Conservation (phyloP, 305 asterid genomes). For the Fraxinus xanthoxyloides region DNA sequence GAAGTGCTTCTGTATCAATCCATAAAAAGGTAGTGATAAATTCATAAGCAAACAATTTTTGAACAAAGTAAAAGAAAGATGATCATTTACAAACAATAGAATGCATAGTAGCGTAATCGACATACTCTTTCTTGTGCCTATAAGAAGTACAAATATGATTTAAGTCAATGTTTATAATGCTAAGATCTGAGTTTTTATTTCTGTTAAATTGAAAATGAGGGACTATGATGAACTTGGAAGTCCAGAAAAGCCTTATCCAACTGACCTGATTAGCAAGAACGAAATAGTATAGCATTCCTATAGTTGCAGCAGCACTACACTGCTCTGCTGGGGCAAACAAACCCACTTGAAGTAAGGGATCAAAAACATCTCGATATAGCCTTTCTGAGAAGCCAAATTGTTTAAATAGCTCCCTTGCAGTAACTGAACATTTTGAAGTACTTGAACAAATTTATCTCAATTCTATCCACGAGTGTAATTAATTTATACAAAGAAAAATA, state of each 20-base stretch:
- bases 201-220: background rate
- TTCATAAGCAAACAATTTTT: background rate
- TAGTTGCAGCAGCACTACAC: constrained; percentile 63
- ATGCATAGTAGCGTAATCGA: background rate
- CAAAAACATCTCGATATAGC: constrained; percentile 40
- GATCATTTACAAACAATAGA: background rate
- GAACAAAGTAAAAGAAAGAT: background rate
- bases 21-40: background rate
- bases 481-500: background rate
- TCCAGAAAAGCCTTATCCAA: background rate
- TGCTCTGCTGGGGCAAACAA: constrained; percentile 60
- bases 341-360: constrained; percentile 60
- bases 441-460: background rate
- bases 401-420: constrained; percentile 61
- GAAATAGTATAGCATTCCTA: constrained; percentile 47
- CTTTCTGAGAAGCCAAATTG: constrained; percentile 60
- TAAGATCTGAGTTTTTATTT: background rate
- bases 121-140: background rate
- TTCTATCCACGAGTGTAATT: constrained; percentile 4
- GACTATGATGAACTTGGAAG: background rate
- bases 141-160: background rate
- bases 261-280: constrained; percentile 57
- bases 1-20: constrained; percentile 39
- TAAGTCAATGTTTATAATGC: background rate
- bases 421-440: constrained; percentile 34